Base-by-base conservation (phyloP, 75 land plant genomes). In the Gnetum montanum region DNA sequence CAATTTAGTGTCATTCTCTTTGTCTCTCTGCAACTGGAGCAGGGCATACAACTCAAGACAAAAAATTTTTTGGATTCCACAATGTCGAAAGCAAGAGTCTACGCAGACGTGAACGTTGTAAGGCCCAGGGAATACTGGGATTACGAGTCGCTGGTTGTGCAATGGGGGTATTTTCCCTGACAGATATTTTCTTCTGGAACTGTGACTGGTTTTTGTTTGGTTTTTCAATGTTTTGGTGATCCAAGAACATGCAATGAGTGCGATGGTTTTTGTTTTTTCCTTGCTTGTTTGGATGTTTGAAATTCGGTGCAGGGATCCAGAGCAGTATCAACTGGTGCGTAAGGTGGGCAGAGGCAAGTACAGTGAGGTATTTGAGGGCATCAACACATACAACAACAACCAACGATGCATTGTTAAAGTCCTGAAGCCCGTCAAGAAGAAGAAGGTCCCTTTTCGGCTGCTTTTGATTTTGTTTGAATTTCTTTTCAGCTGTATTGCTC, bases 301-400 rank as follows among this genome's bases (percentile, higher is more conserved):
- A 46, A 33, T 58, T 11, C 43, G 40, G 2, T 43, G 54, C 69
- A 85, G 90, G 58, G 88, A 84, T 24, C 91, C 83, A 59, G 91
- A 86, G 58, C 78, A 76, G 40, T 86, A 86, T 41, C 88, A 86
- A 73, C 88, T 86, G 26, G 88, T 86, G 26, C 79, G 88, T 65
- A 86, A 86, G 70, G 91, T 86, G 10, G 91, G 91, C 15, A 76
- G 91, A 18, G 91, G 91, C 19, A 86, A 86, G 44, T 86, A 86
- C 71, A 86, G 91, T 49, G 91, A 86, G 60, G 91, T 86, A 0
- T 86, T 86, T 45, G 91, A 86, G 47, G 91, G 91, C 0, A 50
- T 86, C 38, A 79, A 79, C 46, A 45, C n/a, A n/a, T n/a, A 49
- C 24, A 60, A 65, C 6, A 67, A 67, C 65, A 76, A 73, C 31